Evolutionary conservation across 1,139 yeast genomes (phyloP), one percentile per base, ranked within the genome.

Genomic region (Scheffersomyces titani): DNA sequence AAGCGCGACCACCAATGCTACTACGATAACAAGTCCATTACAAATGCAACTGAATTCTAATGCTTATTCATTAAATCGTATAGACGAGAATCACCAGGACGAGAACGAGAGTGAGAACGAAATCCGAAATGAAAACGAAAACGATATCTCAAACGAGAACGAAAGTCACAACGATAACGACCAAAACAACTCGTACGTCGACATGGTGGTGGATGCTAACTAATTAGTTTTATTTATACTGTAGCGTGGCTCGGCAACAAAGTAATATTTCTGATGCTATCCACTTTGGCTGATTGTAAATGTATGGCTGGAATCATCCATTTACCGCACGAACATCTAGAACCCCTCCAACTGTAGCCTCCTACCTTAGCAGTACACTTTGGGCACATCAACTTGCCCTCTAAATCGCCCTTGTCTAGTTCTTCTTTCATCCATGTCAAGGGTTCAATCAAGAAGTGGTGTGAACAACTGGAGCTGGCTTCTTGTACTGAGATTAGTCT

Each of bases 261-360:
- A 49, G 40, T 21, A 40, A 47, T 56, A 55, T 49, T 61, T 61
- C 62, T 69, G 54, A 90, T 80, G 59, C 83, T 85, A 68, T 93
- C 98, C 5, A 91, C 94, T 69, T 91, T 90, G 3, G 93, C 88
- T 48, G 88, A 77, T 69, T 88, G 94, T 53, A 94, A 71, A 70
- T 90, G 92, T 59, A 96, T 83, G 1, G 97, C 97, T 0, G 99
- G 99, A 5, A 92, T 83, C 78, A 94, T 88, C 99, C 99, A 94
- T 65, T 85, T 85, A 2, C 98, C 98, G 73, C 99, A 94, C 57
- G 96, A 87, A 70, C 99, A 94, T 63, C 96, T 79, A 5, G 93
- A 86, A 0, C 99, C 99, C 68, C 88, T 90, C 99, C 99, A 94
- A 61, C 89, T 86, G 69, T 92, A 94, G 0, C 92, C 93, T 5